Conservation (phyloP, 1,284 basidiomycete genomes). For the Agroathelia rolfsii region DNA sequence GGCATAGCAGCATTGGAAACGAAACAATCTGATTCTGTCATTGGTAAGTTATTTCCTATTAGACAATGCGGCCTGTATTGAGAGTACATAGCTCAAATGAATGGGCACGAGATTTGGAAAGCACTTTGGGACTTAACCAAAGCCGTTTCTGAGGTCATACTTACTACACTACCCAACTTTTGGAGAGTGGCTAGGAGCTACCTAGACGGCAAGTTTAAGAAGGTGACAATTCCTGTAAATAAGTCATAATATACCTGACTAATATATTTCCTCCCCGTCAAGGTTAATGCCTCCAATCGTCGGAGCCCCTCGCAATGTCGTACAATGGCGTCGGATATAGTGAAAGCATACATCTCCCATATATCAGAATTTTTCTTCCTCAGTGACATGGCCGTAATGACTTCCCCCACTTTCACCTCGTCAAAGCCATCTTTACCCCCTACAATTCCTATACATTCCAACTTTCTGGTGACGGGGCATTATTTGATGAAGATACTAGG, state of each 20-base stretch:
- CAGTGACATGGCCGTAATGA: constrained; percentile 63
- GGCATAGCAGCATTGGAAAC: constrained; percentile 51
- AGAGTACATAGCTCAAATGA: constrained; percentile 53
- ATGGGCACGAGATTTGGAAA: constrained; percentile 74
- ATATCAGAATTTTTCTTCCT: constrained; percentile 87
- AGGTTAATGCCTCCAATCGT: constrained; percentile 32
- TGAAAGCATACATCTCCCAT: constrained; percentile 80
- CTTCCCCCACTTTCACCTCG: constrained; percentile 27
- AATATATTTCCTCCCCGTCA: no score
- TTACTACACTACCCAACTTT: constrained; percentile 78
- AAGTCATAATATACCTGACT: no score
- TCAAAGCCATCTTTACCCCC: constrained; percentile 30
- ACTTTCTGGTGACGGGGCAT: constrained; percentile 76
- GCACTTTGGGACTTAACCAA: constrained; percentile 68
- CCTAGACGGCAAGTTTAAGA: constrained; percentile 85
- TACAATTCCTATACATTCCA: constrained; percentile 68
- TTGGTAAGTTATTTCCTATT: constrained; percentile 40
- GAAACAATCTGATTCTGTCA: constrained; percentile 51
- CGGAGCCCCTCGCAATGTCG: constrained; percentile 79
- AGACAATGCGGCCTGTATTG: no score
- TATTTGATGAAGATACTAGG: constrained; percentile 73
- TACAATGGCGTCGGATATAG: constrained; percentile 85
- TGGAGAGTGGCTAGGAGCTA: constrained; percentile 90
- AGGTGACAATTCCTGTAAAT: no score
- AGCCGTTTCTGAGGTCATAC: constrained; percentile 57